Base-by-base conservation (phyloP, 495 filamentous ascomycete species). In the Podospora pseudopauciseta region DNA sequence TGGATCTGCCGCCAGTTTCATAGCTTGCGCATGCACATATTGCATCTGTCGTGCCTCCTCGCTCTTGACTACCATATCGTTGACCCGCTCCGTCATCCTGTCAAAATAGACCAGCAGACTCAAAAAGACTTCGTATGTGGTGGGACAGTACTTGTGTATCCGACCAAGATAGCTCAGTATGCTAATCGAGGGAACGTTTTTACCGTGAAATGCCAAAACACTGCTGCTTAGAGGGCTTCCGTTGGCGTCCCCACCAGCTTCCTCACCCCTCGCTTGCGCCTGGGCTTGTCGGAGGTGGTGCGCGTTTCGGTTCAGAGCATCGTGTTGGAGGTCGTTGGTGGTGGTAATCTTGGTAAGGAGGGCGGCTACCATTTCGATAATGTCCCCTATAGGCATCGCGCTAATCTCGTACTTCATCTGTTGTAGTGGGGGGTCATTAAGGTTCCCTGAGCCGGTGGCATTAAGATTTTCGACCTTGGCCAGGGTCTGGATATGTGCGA, bases 321-420 rank as follows among this genome's bases (percentile, higher is more conserved):
- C 93, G 79, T 97, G 93, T 72, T 97, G 94, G 44, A 88, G 82
- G 75, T 99, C 95, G 75, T 99, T 99, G 64, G 95, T 97, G 2
- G 92, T 94, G 5, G 95, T 97, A 70, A 99, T 99, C 79, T 98
- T 98, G 9, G 96, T 97, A 67, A 99, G 82, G 54, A 99, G 88
- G n/a, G 92, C 94, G 5, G 95, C 95, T 6, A 99, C 96, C 96
- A 99, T 99, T 79, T 99, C 96, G 79, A 99, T 99, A 72, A 99
- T 94, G 71, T 99, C 96, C 63, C 87, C 86, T 69, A 98, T 95
- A 62, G 96, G 94, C 95, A 99, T 99, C 63, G 88, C 90, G 79
- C 94, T 97, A 70, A 99, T 98, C 78, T 98, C 95, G 77, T 96
- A 99, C 73, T 90, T 86, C 79, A 86, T 79, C 68, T 85, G 73